A percentile compares a stretch with the other conserved stretches of the same genome.
phyloP scores from a whole-genome alignment of 495 filamentous ascomycete genomes.

The Neurospora pannonica region DNA sequence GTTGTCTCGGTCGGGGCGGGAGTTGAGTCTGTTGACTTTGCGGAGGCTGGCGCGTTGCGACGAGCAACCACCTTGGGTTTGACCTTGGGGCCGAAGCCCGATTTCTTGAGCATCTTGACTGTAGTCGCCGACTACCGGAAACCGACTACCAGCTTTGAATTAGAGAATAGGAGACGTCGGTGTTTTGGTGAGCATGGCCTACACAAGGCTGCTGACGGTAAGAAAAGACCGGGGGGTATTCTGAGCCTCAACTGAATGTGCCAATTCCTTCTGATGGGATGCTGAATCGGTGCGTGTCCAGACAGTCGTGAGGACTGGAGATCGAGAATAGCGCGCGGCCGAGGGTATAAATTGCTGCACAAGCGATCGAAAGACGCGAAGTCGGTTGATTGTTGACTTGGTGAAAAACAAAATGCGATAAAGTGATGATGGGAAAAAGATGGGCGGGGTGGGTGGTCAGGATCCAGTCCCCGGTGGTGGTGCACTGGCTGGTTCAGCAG shows the following conservation, averaged over 20 bases:
- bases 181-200: neutral
- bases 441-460: neutral
- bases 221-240: neutral
- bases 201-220: neutral
- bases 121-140: slow-evolving; percentile 6
- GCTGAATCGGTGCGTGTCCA: neutral
- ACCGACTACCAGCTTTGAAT: neutral
- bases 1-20: neutral
- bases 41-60: neutral
- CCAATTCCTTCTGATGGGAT: neutral
- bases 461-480: neutral
- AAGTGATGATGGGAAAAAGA: neutral
- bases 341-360: neutral
- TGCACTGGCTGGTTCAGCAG: neutral
- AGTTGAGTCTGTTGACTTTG: neutral
- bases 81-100: slow-evolving; percentile 35
- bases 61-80: slow-evolving; percentile 8
- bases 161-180: neutral
- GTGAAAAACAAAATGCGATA: neutral
- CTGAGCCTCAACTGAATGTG: neutral
- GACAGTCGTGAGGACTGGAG: neutral
- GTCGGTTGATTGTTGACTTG: neutral
- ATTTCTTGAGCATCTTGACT: slow-evolving; percentile 37
- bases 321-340: neutral
- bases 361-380: neutral